A percentile compares a stretch with the other conserved stretches of the same genome.
Conservation (phyloP, 1,284 basidiomycete species). For the Rhizopogon hawkerae region DNA sequence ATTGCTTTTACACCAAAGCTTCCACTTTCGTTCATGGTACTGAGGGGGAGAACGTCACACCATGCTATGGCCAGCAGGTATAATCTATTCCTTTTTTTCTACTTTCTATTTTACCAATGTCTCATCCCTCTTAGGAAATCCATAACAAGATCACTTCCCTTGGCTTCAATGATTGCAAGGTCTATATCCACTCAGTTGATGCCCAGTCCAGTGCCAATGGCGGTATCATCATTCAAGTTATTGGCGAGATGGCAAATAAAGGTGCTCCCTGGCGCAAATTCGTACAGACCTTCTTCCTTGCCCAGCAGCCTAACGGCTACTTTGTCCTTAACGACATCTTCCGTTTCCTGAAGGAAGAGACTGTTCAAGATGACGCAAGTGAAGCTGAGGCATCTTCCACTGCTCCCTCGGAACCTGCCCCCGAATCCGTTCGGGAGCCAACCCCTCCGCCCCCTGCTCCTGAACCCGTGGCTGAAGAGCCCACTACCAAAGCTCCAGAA, state of each 20-base stretch:
- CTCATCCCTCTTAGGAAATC: slow-evolving; percentile 66
- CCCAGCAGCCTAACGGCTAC: slow-evolving; percentile 98
- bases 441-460: slow-evolving; percentile 6
- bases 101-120: slow-evolving; percentile 3
- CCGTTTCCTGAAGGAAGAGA: slow-evolving; percentile 96
- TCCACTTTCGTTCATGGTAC: slow-evolving; percentile 95
- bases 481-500: slow-evolving; percentile 15
- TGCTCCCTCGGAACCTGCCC: slow-evolving; percentile 26
- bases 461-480: slow-evolving; percentile 15
- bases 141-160: slow-evolving; percentile 92
- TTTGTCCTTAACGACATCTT: slow-evolving; percentile 99
- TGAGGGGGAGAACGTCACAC: slow-evolving; percentile 86
- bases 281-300: slow-evolving; percentile 99
- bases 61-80: slow-evolving; percentile 91
- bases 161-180: slow-evolving; percentile 94
- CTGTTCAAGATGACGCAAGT: slow-evolving; percentile 68
- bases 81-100: not conserved
- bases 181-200: slow-evolving; percentile 93
- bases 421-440: slow-evolving; percentile 25
- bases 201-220: slow-evolving; percentile 89
- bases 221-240: slow-evolving; percentile 98
- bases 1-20: slow-evolving; percentile 98
- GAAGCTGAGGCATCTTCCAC: slow-evolving; percentile 30
- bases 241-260: slow-evolving; percentile 96
- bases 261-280: slow-evolving; percentile 95